Conservation (phyloP, 306 rosid species). For the Cucumis melo region DNA sequence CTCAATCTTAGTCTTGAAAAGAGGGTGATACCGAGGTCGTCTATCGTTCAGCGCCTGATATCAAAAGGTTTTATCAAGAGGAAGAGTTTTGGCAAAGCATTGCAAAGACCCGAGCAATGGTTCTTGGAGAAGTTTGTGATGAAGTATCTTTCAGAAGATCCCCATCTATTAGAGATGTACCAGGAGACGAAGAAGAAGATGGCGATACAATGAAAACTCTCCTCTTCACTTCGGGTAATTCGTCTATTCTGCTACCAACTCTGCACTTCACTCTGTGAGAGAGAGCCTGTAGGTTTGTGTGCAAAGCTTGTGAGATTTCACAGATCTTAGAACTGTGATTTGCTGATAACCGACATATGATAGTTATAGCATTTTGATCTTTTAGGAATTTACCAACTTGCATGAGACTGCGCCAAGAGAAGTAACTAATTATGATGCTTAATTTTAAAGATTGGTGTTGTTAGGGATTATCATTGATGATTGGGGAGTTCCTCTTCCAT, state of each 20-base stretch:
- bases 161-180: slow-evolving; percentile 10
- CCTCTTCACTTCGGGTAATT: neutral
- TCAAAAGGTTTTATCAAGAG: slow-evolving; percentile 5
- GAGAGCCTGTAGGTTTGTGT: neutral
- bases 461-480: no score
- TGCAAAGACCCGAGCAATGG: neutral
- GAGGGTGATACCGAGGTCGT: slow-evolving; percentile 10
- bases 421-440: no score
- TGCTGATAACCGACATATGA: neutral
- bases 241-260: neutral
- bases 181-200: neutral
- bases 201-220: neutral
- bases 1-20: slow-evolving; percentile 6
- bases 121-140: slow-evolving; percentile 1
- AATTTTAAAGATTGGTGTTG: no score
- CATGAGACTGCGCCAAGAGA: no score
- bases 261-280: neutral
- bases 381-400: no score
- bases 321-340: neutral
- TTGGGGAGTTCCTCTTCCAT: no score
- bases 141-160: neutral
- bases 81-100: neutral
- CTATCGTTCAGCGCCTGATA: slow-evolving; percentile 3
- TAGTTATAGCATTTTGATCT: no score
- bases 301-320: neutral